Evolutionary conservation across 2,329 filamentous ascomycete genomes (phyloP), one percentile per base, ranked within the genome.

Genomic region (Phialocephala sp.): DNA sequence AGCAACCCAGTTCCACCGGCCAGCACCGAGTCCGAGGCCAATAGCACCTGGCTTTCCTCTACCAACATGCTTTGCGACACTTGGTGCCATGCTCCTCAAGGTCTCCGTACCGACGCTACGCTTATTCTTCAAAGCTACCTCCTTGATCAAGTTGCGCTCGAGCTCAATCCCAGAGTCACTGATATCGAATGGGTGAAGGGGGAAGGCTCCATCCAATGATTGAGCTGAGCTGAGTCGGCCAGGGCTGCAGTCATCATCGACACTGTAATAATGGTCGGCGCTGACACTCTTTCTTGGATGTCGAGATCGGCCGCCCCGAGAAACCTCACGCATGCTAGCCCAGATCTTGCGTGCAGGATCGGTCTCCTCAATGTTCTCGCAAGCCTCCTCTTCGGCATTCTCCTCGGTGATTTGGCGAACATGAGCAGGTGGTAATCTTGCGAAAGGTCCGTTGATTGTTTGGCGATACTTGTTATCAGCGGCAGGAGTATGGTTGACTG

Each of bases 321-420:
- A 76, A 24, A 43, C 66, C 3, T 66, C 66, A 24, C 74, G 71
- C 72, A 77, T 76, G 47, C 75, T 68, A 27, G 67, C 71, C 75
- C 75, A 76, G 12, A 77, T 76, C 52, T 74, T 73, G 18, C 73
- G 68, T 37, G 75, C 75, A 47, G 73, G 75, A 60, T 77, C 75
- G 6, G 27, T 32, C 27, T 32, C 27, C 27, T 32, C 27, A 32
- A 6, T 3, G 27, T 32, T 6, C 24, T 75, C 72, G 32, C 69
- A 66, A 8, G 58, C 4, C 9, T 45, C 45, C n/a, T 57, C 57
- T 50, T 55, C 41, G 12, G 55, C 50, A 32, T 54, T 11, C 5
- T 32, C 50, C 14, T 54, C 50, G 27, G 6, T 35, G 18, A 12
- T 18, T 14, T 54, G 24, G 5, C 27, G 50, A 27, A 54, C 24